A percentile compares a stretch with the other conserved stretches of the same genome.
Conservation (phyloP, 2,329 filamentous ascomycete genomes). For the Epicoccum sorghinum region DNA sequence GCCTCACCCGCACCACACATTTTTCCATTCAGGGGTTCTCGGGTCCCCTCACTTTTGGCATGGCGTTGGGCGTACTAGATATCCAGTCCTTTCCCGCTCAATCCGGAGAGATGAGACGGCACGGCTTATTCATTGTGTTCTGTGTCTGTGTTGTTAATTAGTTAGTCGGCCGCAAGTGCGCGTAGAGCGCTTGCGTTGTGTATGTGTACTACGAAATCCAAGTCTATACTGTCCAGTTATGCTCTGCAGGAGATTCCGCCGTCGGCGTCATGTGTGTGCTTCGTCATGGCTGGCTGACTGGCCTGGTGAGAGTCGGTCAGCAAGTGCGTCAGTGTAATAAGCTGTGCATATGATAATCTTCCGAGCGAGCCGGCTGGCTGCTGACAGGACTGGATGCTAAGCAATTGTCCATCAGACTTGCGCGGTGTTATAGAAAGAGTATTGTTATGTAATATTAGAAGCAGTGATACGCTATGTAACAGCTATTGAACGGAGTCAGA, state of each 20-base stretch:
- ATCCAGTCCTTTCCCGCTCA: conserved; percentile 23
- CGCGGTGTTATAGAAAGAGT: too few species aligned
- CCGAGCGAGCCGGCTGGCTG: neutral
- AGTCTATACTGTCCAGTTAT: neutral
- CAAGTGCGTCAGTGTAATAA: neutral
- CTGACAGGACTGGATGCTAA: too few species aligned
- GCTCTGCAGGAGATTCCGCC: too few species aligned
- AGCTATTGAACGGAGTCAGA: neutral
- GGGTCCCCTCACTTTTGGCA: neutral
- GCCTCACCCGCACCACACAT: neutral
- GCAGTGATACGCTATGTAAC: neutral
- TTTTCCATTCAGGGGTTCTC: neutral
- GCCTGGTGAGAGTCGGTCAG: neutral
- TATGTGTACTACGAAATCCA: conserved; percentile 9
- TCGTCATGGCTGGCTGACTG: too few species aligned
- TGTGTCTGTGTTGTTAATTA: neutral
- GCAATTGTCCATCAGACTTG: too few species aligned
- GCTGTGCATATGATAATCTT: neutral
- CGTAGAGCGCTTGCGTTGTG: conserved; percentile 10
- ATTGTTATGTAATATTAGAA: neutral
- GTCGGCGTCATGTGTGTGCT: too few species aligned
- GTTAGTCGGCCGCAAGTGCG: conserved; percentile 1
- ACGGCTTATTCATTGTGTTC: conserved; percentile 1
- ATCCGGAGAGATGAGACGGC: conserved; percentile 2
- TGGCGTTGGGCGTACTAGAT: conserved; percentile 32